Base-by-base conservation (phyloP, 177 flowering plant genomes). In the Vitis hybrid region DNA sequence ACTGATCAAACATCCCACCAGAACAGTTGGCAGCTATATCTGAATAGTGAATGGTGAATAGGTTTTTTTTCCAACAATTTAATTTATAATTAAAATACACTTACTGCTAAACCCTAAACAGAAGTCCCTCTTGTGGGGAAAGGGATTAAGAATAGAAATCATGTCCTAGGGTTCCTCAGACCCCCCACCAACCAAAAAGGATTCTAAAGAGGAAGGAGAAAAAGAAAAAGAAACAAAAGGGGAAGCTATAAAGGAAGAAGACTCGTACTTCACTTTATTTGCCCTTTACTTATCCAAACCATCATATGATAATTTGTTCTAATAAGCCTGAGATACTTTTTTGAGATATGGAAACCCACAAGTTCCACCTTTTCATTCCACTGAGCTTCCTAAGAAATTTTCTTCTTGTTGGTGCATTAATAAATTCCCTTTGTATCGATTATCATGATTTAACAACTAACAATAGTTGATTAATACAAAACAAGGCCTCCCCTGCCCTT, bases 111-210 rank as follows among this genome's bases (percentile, higher is more conserved):
- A 40, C 45, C 30, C 23, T 10, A 12, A 66, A 55, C 21, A 67
- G 8, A 34, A 13, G 51, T 67, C 59, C 57, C 21, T 15, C 32
- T 4, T 10, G 45, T 40, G 40, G 40, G 14, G 64, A 60, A 9
- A 18, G 30, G 15, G 50, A 10, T 40, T 14, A 40, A 45, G 48
- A 0, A 45, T 2, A 67, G 15, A 67, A 66, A 68, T 74, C 55
- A 68, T 77, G 73, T 60, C 68, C 23, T 23, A 51, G 63, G 69
- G 72, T 58, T 65, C 69, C 62, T 72, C 54, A 62, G 49, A 45
- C 56, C 68, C 68, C 74, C 72, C 54, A 60, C 63, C 64, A 59
- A 70, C 60, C 57, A 68, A 74, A 71, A 60, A 65, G 66, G 75
- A 66, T 65, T 66, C 72, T 52, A 62, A 69, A 72, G 62, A 64